These are phyloP conservation scores for Arxiozyma heterogenica DNA, from an alignment of 1,139 yeast species.

Conservation along the genomic window DNA sequence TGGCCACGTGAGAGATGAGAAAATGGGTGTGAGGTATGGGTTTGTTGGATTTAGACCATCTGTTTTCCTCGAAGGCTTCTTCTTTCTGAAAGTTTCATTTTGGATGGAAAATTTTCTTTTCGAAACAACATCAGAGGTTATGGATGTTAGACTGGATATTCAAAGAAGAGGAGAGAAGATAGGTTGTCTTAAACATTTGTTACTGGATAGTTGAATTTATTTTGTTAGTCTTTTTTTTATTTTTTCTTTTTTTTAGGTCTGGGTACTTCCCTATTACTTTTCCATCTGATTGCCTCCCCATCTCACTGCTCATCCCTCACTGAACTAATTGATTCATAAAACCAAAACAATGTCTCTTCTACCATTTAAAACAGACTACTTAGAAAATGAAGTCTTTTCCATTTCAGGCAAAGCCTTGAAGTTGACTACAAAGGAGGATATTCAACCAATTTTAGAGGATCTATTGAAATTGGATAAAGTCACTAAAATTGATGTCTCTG, in stretches of 20 bases:
- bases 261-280: too few relatives aligned
- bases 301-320: too few relatives aligned
- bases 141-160: too few relatives aligned
- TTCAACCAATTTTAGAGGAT: slow-evolving; percentile 53
- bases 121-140: background rate
- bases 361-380: slow-evolving; percentile 29
- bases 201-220: background rate
- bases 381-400: slow-evolving; percentile 37
- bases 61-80: background rate
- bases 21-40: background rate
- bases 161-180: too few relatives aligned
- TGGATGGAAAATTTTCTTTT: too few relatives aligned
- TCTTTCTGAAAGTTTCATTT: background rate
- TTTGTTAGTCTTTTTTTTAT: too few relatives aligned
- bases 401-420: slow-evolving; percentile 72
- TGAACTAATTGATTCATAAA: background rate
- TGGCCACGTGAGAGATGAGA: background rate
- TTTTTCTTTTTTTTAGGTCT: too few relatives aligned
- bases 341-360: slow-evolving; percentile 30
- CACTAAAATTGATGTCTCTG: slow-evolving; percentile 68
- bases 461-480: slow-evolving; percentile 38
- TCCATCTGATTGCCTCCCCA: too few relatives aligned
- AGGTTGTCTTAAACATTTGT: background rate
- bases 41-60: background rate
- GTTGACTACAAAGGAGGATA: slow-evolving; percentile 64